Evolutionary conservation across 2,329 filamentous ascomycete genomes (phyloP).

Genomic region (Nannizziopsis arthrosporioides): DNA sequence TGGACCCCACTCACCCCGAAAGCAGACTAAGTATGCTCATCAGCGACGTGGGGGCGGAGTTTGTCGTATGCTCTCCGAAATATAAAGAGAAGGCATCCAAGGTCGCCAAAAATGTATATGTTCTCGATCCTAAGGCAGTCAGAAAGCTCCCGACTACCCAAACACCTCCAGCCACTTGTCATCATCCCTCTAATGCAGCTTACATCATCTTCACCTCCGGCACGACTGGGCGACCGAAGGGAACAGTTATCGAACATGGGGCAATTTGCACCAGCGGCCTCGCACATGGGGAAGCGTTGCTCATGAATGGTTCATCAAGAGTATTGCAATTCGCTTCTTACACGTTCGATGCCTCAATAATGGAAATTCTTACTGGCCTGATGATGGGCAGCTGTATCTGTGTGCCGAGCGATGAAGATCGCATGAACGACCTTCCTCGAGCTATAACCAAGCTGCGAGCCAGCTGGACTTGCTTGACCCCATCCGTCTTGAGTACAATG

Average conservation of each 20-base stretch:
- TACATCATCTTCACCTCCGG: conserved; percentile 52
- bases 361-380: conserved; percentile 45
- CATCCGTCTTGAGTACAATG: conserved; percentile 44
- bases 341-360: conserved; percentile 44
- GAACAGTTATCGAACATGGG: conserved; percentile 51
- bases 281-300: conserved; percentile 41
- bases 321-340: conserved; percentile 49
- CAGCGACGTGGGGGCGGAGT: conserved; percentile 24
- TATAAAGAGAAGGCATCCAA: conserved; percentile 23
- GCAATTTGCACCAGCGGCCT: conserved; percentile 46
- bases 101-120: conserved; percentile 21
- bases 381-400: conserved; percentile 49
- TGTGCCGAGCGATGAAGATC: conserved; percentile 42
- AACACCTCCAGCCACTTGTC: conserved; percentile 12
- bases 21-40: conserved; percentile 27
- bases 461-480: conserved; percentile 47
- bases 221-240: conserved; percentile 47
- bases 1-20: conserved; percentile 32
- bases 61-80: conserved; percentile 26
- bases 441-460: conserved; percentile 42
- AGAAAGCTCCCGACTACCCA: conserved; percentile 20
- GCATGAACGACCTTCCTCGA: conserved; percentile 40
- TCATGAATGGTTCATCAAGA: conserved; percentile 42
- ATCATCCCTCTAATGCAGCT: conserved; percentile 30
- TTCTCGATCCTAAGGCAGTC: conserved; percentile 22